Evolutionary conservation across 2,329 filamentous ascomycete genomes (phyloP).

Genomic region (Alternaria sp.): DNA sequence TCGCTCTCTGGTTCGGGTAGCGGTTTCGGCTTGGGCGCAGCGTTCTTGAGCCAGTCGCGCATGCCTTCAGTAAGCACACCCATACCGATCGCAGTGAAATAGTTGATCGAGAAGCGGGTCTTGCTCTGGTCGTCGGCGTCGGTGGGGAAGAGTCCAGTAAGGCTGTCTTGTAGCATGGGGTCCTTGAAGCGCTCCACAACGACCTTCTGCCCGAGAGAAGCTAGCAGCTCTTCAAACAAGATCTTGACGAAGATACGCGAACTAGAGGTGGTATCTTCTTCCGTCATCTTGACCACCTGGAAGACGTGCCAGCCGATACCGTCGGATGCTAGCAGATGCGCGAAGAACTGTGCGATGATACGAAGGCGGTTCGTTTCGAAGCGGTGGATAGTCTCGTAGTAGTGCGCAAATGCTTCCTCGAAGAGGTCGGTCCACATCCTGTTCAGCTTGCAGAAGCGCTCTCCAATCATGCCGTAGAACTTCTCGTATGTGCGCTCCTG

Average conservation of each 20-base stretch:
- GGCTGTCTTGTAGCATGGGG: constrained; percentile 71
- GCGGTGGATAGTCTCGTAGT: constrained; percentile 96
- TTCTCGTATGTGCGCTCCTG: constrained; percentile 98
- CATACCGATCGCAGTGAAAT: constrained; percentile 98
- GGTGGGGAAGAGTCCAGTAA: constrained; percentile 86
- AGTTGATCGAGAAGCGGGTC: constrained; percentile 97
- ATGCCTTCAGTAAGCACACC: constrained; percentile 92
- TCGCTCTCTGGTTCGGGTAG: constrained; percentile 45
- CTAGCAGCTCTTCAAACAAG: constrained; percentile 87
- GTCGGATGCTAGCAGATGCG: constrained; percentile 85
- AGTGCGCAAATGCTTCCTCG: constrained; percentile 85
- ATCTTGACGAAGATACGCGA: constrained; percentile 99
- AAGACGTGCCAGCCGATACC: constrained; percentile 92
- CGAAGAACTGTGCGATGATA: constrained; percentile 95
- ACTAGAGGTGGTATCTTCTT: constrained; percentile 95
- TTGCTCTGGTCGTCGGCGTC: constrained; percentile 83
- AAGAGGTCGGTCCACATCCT: constrained; percentile 93
- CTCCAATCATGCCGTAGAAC: constrained; percentile 93
- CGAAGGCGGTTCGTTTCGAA: constrained; percentile 95
- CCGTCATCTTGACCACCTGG: constrained; percentile 84
- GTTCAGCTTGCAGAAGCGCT: constrained; percentile 95
- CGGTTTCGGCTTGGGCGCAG: constrained; percentile 80
- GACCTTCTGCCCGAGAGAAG: constrained; percentile 83
- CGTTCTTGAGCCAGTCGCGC: constrained; percentile 85
- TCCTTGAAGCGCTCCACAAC: constrained; percentile 82